Base-by-base conservation (phyloP, 805 yeast genomes). In the Metschnikowia koreensis region DNA sequence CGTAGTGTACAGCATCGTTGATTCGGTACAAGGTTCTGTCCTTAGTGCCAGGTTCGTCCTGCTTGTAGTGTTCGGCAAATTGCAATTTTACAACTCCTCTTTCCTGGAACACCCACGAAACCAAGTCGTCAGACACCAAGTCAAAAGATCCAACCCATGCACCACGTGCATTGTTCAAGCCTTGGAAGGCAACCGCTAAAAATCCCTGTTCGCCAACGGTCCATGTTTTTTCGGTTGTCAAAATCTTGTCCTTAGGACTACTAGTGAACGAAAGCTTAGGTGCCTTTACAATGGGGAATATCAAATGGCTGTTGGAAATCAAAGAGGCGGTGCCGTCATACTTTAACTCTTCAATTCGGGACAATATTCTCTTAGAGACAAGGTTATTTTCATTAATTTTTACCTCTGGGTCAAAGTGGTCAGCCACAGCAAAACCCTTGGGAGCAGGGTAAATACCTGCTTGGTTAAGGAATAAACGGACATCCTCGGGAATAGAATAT, bases 381-480 rank as follows among this genome's bases (percentile, higher is more conserved):
- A 77, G 73, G 43, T 64, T 64, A 36, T 66, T 64, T 15, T 60
- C 52, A 12, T 68, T 62, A 33, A 68, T 57, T 63, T 63, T 58
- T 66, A 81, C 54, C 49, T 60, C 67, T 28, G 61, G 59, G 52
- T 67, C 64, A 70, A 89, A 89, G 66, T 87, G 85, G 67, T 91
- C 96, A 7, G 77, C 66, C 41, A 86, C 71, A 48, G 73, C 67
- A 66, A 81, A 83, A 46, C 82, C 85, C 64, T 82, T 87, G 52
- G 97, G 96, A 45, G 94, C 80, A 52, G 97, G 88, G 61, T 76
- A 81, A 47, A 94, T 84, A 33, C 97, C 99, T 57, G 92, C 70
- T 65, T 92, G 90, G 61, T 83, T 81, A 57, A 89, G 78, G 61
- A 87, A 85, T 2, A 79, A 71, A 54, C 89, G 81, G 34, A 87